phyloP scores from a whole-genome alignment of 768 basidiomycete species.

The Leccinum variicolor region DNA sequence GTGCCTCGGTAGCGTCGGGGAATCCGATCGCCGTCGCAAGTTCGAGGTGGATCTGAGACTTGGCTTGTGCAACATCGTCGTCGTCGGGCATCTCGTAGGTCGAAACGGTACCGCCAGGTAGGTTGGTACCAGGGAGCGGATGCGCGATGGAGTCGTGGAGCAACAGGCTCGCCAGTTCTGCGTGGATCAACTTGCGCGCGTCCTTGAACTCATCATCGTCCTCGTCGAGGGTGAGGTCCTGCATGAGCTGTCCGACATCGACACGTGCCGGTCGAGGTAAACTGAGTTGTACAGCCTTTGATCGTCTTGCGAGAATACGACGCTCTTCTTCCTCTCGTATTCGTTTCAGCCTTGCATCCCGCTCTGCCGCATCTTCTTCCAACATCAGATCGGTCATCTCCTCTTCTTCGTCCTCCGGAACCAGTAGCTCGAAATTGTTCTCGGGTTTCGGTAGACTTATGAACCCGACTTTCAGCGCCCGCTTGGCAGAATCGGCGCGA shows the following conservation, averaged over 20 bases:
- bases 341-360: conserved; percentile 71
- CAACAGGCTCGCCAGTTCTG: conserved; percentile 75
- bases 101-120: conserved; percentile 69
- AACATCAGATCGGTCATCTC: conserved; percentile 17
- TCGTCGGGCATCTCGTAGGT: conserved; percentile 75
- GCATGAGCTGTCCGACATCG: conserved; percentile 61
- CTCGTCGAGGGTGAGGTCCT: conserved; percentile 53
- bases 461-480: conserved; percentile 79
- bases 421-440: conserved; percentile 94
- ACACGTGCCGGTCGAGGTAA: conserved; percentile 87
- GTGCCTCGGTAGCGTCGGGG: conserved; percentile 74
- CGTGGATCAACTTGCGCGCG: conserved; percentile 65
- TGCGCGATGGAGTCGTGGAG: conserved; percentile 85
- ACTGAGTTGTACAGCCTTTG: conserved; percentile 73
- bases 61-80: conserved; percentile 67
- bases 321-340: conserved; percentile 73
- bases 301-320: conserved; percentile 77
- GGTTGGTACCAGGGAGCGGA: conserved; percentile 84
- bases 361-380: conserved; percentile 90
- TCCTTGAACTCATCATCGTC: conserved; percentile 43
- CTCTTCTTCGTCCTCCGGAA: conserved; percentile 82
- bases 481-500: conserved; percentile 61
- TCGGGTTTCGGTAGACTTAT: conserved; percentile 85
- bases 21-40: conserved; percentile 80
- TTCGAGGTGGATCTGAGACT: conserved; percentile 70